A percentile compares a stretch with the other conserved stretches of the same genome.
Evolutionary conservation across 371 early-diverging fungal genomes (phyloP).

Genomic region (Rhizomucor miehei): DNA sequence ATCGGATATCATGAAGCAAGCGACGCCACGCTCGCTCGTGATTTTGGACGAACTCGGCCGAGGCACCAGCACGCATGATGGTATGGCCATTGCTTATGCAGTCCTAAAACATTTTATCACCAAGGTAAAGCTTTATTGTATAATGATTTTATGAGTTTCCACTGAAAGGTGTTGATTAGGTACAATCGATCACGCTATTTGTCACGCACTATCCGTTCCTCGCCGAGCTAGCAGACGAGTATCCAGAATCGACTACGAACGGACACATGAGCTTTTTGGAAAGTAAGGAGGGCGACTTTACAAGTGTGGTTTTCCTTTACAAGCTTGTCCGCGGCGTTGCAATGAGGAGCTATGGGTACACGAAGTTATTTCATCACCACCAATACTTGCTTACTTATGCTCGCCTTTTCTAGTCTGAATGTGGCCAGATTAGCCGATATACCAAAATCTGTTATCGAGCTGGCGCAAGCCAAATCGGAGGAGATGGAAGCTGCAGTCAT

Average conservation of each 20-base stretch:
- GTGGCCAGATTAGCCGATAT: conserved; percentile 80
- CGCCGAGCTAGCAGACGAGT: conserved; percentile 43
- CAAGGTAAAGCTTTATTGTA: conserved; percentile 30
- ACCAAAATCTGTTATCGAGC: conserved; percentile 48
- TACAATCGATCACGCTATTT: conserved; percentile 55
- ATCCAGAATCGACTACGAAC: conserved; percentile 39
- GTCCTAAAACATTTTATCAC: conserved; percentile 77
- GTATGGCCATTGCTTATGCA: conserved; percentile 89
- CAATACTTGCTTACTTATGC: conserved; percentile 1
- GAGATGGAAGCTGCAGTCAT: conserved; percentile 37
- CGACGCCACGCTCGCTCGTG: conserved; percentile 72
- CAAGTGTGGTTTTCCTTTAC: conserved; percentile 80
- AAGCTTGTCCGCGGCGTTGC: conserved; percentile 80
- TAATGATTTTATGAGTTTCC: not conserved
- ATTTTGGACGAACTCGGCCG: conserved; percentile 98
- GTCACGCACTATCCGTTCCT: conserved; percentile 77
- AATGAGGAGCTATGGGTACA: conserved; percentile 72
- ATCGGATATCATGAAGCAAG: conserved; percentile 64
- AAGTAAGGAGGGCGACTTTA: conserved; percentile 24
- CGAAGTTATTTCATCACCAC: not conserved
- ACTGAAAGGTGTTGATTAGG: conserved; percentile 4
- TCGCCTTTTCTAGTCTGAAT: conserved; percentile 54
- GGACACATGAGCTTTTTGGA: conserved; percentile 77
- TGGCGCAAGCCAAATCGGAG: conserved; percentile 57
- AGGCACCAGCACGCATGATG: conserved; percentile 94